Evolutionary conservation across 2,329 filamentous ascomycete genomes (phyloP).

Genomic region (Monosporascus sp.): DNA sequence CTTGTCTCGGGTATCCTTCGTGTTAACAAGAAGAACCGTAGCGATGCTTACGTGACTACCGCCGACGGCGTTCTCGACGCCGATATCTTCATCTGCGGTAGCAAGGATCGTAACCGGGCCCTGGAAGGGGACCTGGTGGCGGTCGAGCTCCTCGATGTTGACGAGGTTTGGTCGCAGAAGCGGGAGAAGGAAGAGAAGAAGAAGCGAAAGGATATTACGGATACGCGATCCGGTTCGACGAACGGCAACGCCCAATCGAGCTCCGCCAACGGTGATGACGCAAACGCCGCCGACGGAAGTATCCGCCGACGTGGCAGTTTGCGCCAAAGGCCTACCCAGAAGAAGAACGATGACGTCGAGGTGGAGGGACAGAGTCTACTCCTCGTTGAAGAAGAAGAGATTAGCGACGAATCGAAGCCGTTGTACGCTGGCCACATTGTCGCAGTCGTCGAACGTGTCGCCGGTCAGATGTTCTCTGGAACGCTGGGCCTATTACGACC

Average conservation of each 20-base stretch:
- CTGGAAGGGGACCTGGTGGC: constrained; percentile 94
- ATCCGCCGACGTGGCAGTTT: constrained; percentile 91
- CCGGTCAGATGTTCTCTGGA: constrained; percentile 98
- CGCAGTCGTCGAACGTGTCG: constrained; percentile 92
- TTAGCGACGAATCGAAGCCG: constrained; percentile 96
- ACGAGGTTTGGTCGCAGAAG: constrained; percentile 98
- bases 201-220: constrained; percentile 98
- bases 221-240: constrained; percentile 73
- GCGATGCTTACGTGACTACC: constrained; percentile 94
- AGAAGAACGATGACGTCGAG: constrained; percentile 99
- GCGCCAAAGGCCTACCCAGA: constrained; percentile 93
- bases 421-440: constrained; percentile 96
- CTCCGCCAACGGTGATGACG: constrained; percentile 55
- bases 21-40: constrained; percentile 99
- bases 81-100: constrained; percentile 98
- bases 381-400: constrained; percentile 96
- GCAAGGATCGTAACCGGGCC: constrained; percentile 96
- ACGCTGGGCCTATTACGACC: constrained; percentile 90
- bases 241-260: constrained; percentile 64
- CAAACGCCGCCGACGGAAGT: constrained; percentile 67
- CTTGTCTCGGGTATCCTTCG: constrained; percentile 94
- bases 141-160: constrained; percentile 91
- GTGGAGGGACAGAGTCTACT: constrained; percentile 96
- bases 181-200: constrained; percentile 99
- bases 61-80: constrained; percentile 83